Base-by-base conservation (phyloP, 768 basidiomycete species). In the Coprinopsis strossmayeri region DNA sequence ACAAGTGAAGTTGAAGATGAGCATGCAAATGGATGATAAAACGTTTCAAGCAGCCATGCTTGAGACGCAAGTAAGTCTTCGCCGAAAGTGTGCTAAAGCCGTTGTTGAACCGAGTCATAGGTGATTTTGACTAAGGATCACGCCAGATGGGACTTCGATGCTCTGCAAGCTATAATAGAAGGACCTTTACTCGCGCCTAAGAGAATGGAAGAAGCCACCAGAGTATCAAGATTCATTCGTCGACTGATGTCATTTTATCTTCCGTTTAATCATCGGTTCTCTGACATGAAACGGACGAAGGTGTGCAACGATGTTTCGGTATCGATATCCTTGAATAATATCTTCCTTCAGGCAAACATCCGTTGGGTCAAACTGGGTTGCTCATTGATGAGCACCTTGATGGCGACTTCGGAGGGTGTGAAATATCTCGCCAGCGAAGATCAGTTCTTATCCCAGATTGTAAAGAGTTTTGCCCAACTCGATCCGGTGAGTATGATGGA, bases 1-100 rank as follows among this genome's bases (percentile, higher is more conserved):
- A 57, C 88, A 92, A 57, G 84, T 80, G 21, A 93, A 90, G 64
- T 73, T 96, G 46, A 91, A 92, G 61, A 77, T 87, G 60, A 87
- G 85, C 51, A 82, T 96, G 78, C 88, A 91, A 66, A 90, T 98
- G 81, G 96, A 99, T 61, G 96, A 98, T 64, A 84, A 77, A 62
- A 79, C 86, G 3, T 99, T 98, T 66, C 91, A 94, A 59, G 72
- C 82, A 3, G 77, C 74, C 34, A 70, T 99, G 43, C 72, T 93
- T 18, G 92, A 96, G 57, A 91, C 91, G 1, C 89, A 92, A 66
- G 91, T 91, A 45, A 52, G 61, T 61, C 38, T 30, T n/a, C n/a
- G n/a, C n/a, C n/a, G n/a, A n/a, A n/a, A n/a, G n/a, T n/a, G n/a
- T n/a, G n/a, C n/a, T n/a, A n/a, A n/a, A n/a, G n/a, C n/a, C n/a